Evolutionary conservation across 805 yeast genomes (phyloP), one percentile per base, ranked within the genome.

Genomic region (Saccharomycopsis fibuligera): DNA sequence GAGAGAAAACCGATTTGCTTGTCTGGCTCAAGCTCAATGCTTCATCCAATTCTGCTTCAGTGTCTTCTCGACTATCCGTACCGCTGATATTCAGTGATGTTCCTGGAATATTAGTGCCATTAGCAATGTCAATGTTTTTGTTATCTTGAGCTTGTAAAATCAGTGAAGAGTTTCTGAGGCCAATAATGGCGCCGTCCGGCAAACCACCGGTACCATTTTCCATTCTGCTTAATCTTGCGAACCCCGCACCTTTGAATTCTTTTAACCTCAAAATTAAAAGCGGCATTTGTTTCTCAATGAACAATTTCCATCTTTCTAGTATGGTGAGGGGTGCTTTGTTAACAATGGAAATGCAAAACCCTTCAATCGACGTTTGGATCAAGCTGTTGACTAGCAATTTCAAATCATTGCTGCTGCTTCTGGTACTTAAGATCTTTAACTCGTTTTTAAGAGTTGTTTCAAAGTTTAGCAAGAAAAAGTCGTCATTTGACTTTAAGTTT

Each of bases 211-310:
- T n/a, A n/a, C n/a, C n/a, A n/a, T n/a, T n/a, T n/a, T n/a, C n/a
- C n/a, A n/a, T n/a, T n/a, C n/a, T n/a, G n/a, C n/a, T n/a, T n/a
- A n/a, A n/a, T n/a, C n/a, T 40, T 14, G 30, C 16, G 35, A 50
- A 39, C n/a, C 45, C 14, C 8, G 22, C 19, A 24, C 49, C 53
- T 17, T 47, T 44, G 19, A 23, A 35, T 9, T 36, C 39, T 22
- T 51, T 51, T 12, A 48, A 22, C 14, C 48, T 21, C 27, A 52
- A 37, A 21, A 78, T 63, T 1, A 76, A 53, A 3, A 73, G 56
- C 2, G 83, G 82, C 3, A 78, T 58, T 35, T 70, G 67, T 51
- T 73, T 74, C 3, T 66, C 57, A 8, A 77, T 61, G 50, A 75
- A 76, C 1, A 69, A 57, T 23, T 65, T 65, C 78, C 79, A 75